Conservation (phyloP, 306 rosid species). For the Gleditsia sinensis region DNA sequence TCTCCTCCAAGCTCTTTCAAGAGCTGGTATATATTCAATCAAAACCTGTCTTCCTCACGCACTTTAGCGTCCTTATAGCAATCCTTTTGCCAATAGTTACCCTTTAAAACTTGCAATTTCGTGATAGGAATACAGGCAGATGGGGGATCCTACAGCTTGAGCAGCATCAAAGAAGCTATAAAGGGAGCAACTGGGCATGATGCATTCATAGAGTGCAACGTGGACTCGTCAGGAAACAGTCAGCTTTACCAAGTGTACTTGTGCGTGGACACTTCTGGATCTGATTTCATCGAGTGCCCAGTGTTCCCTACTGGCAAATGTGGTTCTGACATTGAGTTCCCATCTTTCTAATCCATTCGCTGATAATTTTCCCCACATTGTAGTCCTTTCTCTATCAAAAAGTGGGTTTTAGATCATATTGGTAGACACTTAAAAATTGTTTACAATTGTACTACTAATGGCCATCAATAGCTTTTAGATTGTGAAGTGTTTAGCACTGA, state of each 20-base stretch:
- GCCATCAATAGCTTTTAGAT: too few species aligned
- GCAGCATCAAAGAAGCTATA: conserved; percentile 46
- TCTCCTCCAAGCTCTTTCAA: conserved; percentile 50
- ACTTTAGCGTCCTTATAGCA: not conserved
- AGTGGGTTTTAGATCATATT: too few species aligned
- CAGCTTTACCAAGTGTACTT: conserved; percentile 62
- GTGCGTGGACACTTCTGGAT: conserved; percentile 50
- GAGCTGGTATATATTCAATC: conserved; percentile 42
- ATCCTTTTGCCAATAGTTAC: too few species aligned
- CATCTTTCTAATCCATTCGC: conserved; percentile 38
- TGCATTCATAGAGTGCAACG: conserved; percentile 56
- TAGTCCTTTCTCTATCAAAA: not conserved
- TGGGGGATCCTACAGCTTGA: conserved; percentile 49
- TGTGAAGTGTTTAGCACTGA: too few species aligned
- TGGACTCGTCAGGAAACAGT: conserved; percentile 46
- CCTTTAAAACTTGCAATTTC: not conserved
- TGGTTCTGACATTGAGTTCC: conserved; percentile 38
- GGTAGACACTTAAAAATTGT: too few species aligned
- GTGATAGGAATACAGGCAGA: conserved; percentile 50
- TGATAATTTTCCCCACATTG: not conserved
- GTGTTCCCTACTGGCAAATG: conserved; percentile 37
- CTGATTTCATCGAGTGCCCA: conserved; percentile 52
- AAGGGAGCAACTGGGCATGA: conserved; percentile 36
- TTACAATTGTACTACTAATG: too few species aligned
- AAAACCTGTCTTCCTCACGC: not conserved